Percentiles rank a stretch among this genome's conserved stretches.
These are phyloP conservation scores for Bruguiera sexangula DNA, from an alignment of 345 rosid species.

Conservation along the genomic window DNA sequence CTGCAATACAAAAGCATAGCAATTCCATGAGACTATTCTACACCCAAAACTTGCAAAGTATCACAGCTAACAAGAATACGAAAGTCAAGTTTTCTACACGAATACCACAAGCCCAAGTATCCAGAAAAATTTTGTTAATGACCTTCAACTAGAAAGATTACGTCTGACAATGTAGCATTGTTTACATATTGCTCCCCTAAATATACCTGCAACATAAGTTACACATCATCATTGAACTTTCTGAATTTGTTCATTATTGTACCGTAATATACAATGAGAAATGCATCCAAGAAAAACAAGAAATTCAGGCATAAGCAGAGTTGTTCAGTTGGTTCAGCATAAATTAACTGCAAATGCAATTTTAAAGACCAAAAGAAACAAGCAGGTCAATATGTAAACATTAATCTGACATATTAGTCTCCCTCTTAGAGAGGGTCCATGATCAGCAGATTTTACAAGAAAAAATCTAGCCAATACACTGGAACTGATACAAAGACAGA, in stretches of 20 bases:
- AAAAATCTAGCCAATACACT: too few relatives aligned
- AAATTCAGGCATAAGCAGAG: neutral
- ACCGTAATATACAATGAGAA: neutral
- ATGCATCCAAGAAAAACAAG: neutral
- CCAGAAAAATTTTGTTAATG: constrained; percentile 18
- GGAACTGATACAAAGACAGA: too few relatives aligned
- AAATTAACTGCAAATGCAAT: too few relatives aligned
- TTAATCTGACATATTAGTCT: too few relatives aligned
- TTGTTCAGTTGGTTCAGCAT: too few relatives aligned
- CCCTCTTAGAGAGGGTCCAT: too few relatives aligned
- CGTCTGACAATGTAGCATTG: constrained; percentile 85
- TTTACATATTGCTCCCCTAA: constrained; percentile 95
- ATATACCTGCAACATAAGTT: constrained; percentile 59
- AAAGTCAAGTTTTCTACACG: constrained; percentile 1
- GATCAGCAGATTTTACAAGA: too few relatives aligned
- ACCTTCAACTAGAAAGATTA: constrained; percentile 98
- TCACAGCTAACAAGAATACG: neutral
- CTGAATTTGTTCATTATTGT: neutral
- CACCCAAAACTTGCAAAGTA: neutral
- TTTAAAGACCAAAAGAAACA: too few relatives aligned
- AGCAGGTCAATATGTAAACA: too few relatives aligned
- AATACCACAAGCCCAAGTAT: constrained; percentile 2
- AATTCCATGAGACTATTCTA: constrained; percentile 2
- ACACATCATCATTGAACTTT: neutral
- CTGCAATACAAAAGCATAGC: constrained; percentile 39